Conservation (phyloP, 805 yeast genomes). For the Nakazawaea wyomingensis region DNA sequence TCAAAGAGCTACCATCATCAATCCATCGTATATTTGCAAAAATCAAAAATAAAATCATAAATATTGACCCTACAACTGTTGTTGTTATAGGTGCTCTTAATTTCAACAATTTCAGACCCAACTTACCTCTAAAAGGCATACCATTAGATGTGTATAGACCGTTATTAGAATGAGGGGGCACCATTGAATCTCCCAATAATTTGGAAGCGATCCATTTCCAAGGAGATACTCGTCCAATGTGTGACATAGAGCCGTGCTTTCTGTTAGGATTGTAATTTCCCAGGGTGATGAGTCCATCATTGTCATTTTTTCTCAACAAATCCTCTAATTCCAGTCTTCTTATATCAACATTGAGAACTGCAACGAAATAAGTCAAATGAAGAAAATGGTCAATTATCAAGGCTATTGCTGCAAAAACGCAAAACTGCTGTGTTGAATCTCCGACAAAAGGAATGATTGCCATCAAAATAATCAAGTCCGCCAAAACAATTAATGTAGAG, state of each 20-base stretch:
- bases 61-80: constrained; percentile 25
- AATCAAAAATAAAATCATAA: constrained; percentile 22
- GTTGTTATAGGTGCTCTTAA: constrained; percentile 33
- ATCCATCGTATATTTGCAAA: constrained; percentile 31
- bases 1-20: constrained; percentile 16
- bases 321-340: constrained; percentile 59
- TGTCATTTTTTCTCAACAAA: constrained; percentile 23
- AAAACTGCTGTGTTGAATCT: constrained; percentile 30
- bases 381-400: constrained; percentile 55
- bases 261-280: neutral
- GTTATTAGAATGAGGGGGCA: constrained; percentile 3
- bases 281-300: neutral
- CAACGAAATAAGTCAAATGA: constrained; percentile 59
- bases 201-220: constrained; percentile 5
- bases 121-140: constrained; percentile 17
- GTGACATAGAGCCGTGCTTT: neutral
- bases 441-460: constrained; percentile 26
- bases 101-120: constrained; percentile 28
- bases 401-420: constrained; percentile 41
- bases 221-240: neutral
- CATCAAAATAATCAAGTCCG: constrained; percentile 21
- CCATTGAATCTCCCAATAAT: constrained; percentile 6
- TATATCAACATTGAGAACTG: constrained; percentile 63
- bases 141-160: constrained; percentile 7
- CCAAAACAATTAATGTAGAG: constrained; percentile 31